Evolutionary conservation across 495 filamentous ascomycete genomes (phyloP).

Genomic region (Annulohypoxylon stygium): DNA sequence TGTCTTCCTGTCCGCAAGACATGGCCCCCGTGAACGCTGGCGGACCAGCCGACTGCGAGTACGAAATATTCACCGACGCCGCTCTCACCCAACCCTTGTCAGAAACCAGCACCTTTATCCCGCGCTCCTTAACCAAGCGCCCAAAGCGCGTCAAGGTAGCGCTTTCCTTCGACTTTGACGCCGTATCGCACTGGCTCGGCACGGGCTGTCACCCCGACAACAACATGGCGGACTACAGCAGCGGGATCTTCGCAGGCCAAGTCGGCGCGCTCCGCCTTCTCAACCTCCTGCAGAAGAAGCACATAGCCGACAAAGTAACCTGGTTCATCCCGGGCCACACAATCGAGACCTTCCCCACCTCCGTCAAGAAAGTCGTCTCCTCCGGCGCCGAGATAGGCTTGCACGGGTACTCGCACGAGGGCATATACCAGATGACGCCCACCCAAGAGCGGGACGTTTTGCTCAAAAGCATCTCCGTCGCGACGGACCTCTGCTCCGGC

Average conservation of each 20-base stretch:
- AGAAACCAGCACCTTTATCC: not conserved
- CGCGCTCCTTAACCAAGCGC: not conserved
- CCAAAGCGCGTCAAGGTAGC: not conserved
- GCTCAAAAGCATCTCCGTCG: not conserved
- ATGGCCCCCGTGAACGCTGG: not conserved
- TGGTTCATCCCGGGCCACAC: not conserved
- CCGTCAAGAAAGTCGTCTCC: not conserved
- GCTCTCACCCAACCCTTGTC: not conserved
- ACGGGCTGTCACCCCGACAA: not conserved
- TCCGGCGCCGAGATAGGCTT: not conserved
- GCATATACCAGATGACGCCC: not conserved
- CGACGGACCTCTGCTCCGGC: not conserved
- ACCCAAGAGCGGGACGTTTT: not conserved
- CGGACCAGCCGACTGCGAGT: not conserved
- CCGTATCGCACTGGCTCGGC: not conserved
- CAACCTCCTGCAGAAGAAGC: not conserved
- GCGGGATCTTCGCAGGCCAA: not conserved
- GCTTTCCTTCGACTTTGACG: not conserved
- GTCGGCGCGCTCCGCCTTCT: not conserved
- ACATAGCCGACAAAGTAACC: not conserved
- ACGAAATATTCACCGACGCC: not conserved
- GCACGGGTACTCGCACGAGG: not conserved
- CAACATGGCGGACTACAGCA: not conserved
- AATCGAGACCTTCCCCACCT: not conserved
- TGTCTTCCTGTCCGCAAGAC: not conserved